Evolutionary conservation across 2,329 filamentous ascomycete genomes (phyloP), one percentile per base, ranked within the genome.

Genomic region (Cercospora sojina): DNA sequence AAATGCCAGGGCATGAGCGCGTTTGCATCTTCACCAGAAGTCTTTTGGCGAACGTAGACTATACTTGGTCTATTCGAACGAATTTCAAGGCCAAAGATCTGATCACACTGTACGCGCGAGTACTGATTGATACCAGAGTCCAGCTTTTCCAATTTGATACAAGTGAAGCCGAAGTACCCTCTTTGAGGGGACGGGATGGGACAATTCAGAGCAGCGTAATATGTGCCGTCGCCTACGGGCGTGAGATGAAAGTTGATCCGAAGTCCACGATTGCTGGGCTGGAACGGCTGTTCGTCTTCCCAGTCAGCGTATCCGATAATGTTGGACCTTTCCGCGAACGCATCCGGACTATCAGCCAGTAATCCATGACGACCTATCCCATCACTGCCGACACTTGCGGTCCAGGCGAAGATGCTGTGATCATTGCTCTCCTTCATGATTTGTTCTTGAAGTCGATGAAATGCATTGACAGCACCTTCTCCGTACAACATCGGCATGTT

Each of bases 401-500:
- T 62, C 59, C 64, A 66, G 13, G 64, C 64, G n/a, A 63, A 66
- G 4, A 63, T 58, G 31, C 25, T 51, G 12, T 66, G 59, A 10
- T 66, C 64, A 38, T 59, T 51, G 20, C 35, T 41, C 16, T 53
- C 31, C 38, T 64, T 69, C 63, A 73, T 66, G 47, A 73, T 72
- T 13, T 71, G 69, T 58, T 71, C 67, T 27, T 73, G 71, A 12
- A 73, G 43, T 86, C 61, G 80, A 84, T 57, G 58, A 32, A 76
- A 77, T 8, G 75, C 75, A 18, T 69, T 73, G 6, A 63, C 49
- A 9, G 63, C 61, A 8, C 69, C 67, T 49, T 77, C 75, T 1
- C 81, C 82, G 59, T 83, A 84, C 0, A 83, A 59, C 3, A 83
- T 69, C 0, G 81, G 77, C 78, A 84, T 82, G 41, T 80, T 77